Evolutionary conservation across 2,329 filamentous ascomycete genomes (phyloP), one percentile per base, ranked within the genome.

Genomic region (Nannizziopsis arthrosporioides): DNA sequence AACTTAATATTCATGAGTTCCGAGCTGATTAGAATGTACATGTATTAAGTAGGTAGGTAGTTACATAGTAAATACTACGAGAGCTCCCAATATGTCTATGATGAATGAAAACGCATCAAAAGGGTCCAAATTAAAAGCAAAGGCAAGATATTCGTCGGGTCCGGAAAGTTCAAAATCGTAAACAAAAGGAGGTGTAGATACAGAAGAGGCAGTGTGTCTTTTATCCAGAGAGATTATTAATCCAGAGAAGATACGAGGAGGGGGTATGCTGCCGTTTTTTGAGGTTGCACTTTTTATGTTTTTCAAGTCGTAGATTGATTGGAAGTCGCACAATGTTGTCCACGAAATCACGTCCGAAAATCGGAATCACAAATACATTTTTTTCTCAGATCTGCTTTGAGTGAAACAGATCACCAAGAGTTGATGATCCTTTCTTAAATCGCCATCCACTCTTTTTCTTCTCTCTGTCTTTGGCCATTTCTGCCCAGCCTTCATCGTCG

Each of bases 401-500:
- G 46, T 67, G 63, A 44, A 68, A 51, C 19, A 69, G 52, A 52
- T 68, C 65, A 8, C 63, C 62, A 43, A 68, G 57, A 14, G 56
- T 56, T 2, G 61, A 58, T 2, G 57, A 61, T 31, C 58, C 63
- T 51, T 66, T 69, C 53, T 69, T 70, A 50, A 68, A 52, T 44
- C 68, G 69, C 69, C 70, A 72, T 50, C 57, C 63, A 54, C 57
- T 69, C 59, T 69, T 70, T 59, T 71, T 73, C 56, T 70, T 70
- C 48, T 73, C 69, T 45, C 69, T 66, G 52, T 66, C 69, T 58
- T 68, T 68, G 61, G 67, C 68, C 70, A 73, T 71, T 49, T 73
- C 67, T n/a, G 69, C 66, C 71, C 71, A 73, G 5, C 63, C 71
- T 57, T 70, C 64, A 14, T 72, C 71, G 19, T 73, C 70, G 47